Evolutionary conservation across 345 rosid species (phyloP).

Genomic region (Lepidium aucheri): DNA sequence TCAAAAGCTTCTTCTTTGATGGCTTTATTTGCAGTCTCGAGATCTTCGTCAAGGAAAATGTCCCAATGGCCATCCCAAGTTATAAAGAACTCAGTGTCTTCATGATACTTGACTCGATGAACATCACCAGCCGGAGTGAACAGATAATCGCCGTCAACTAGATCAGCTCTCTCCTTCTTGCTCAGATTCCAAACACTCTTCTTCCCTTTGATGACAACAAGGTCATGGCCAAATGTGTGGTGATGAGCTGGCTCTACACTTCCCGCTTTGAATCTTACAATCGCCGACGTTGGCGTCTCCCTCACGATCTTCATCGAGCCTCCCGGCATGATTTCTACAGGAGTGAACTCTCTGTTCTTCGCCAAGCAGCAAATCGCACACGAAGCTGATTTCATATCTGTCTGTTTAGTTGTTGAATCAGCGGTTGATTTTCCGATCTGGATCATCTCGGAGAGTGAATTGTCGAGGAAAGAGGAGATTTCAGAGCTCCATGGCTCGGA

Average conservation of each 20-base stretch:
- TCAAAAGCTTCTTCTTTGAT: conserved; percentile 18
- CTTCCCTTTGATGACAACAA: conserved; percentile 64
- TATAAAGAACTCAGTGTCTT: conserved; percentile 84
- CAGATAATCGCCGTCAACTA: conserved; percentile 61
- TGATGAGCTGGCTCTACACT: conserved; percentile 94
- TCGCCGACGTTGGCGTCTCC: conserved; percentile 77
- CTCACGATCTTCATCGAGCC: conserved; percentile 87
- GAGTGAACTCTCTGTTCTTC: conserved; percentile 51
- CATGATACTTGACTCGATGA: conserved; percentile 77
- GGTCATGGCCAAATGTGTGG: conserved; percentile 80
- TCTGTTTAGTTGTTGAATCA: background rate
- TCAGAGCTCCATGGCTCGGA: conserved; percentile 54
- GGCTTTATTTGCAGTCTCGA: conserved; percentile 49
- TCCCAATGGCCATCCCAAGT: conserved; percentile 97
- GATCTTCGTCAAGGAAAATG: conserved; percentile 67
- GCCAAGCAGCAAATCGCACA: conserved; percentile 58
- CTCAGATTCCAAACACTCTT: conserved; percentile 82
- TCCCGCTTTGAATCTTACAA: conserved; percentile 71
- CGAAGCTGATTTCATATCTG: background rate
- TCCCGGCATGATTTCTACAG: conserved; percentile 67
- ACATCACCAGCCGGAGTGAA: conserved; percentile 80
- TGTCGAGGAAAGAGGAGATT: conserved; percentile 41
- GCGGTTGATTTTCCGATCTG: conserved; percentile 34
- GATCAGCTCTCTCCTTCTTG: conserved; percentile 56
- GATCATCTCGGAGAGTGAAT: conserved; percentile 43